These are phyloP conservation scores for Garcia nutans DNA, from an alignment of 345 rosid species.

Conservation along the genomic window DNA sequence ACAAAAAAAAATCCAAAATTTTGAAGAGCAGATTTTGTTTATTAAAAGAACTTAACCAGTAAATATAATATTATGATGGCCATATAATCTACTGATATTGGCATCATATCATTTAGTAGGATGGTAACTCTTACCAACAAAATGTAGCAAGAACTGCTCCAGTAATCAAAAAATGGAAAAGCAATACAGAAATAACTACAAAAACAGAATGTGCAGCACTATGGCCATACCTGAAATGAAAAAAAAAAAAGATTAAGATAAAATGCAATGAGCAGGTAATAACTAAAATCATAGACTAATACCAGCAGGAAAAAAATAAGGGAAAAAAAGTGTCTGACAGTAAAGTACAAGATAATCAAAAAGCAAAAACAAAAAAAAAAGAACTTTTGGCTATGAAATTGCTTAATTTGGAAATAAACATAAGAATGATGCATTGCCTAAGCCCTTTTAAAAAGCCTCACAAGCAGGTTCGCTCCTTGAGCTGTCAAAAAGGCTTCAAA, in stretches of 20 bases:
- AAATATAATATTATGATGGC: not conserved
- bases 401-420: constrained; percentile 1
- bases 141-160: constrained; percentile 77
- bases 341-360: not conserved
- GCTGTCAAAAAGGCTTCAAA: not conserved
- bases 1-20: not conserved
- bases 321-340: not conserved
- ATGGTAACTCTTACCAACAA: constrained; percentile 68
- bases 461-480: no score
- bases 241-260: constrained; percentile 14
- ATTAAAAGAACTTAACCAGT: not conserved
- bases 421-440: not conserved
- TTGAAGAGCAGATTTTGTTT: not conserved
- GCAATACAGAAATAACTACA: constrained; percentile 72
- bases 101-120: constrained; percentile 9
- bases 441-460: no score
- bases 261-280: constrained; percentile 8
- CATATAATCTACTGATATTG: not conserved
- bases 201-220: constrained; percentile 76
- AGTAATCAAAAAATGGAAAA: constrained; percentile 74
- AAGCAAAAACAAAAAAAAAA: not conserved
- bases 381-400: not conserved
- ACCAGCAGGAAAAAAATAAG: not conserved
- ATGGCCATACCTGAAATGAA: constrained; percentile 86
- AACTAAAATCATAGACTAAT: not conserved